Evolutionary conservation across 257 asterid genomes (phyloP).

Genomic region (Thymus mandschuricus): DNA sequence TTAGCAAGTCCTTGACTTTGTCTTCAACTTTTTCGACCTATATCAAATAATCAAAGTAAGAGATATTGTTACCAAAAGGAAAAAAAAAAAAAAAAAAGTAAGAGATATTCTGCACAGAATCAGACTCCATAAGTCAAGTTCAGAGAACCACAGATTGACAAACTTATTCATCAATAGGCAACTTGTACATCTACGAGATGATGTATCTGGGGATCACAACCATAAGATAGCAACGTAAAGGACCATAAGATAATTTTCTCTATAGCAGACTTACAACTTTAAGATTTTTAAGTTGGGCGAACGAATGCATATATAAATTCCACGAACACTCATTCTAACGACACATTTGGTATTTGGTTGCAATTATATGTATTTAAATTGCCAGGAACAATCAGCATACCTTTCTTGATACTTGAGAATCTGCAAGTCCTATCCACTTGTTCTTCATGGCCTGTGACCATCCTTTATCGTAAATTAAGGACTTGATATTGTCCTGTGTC

Average conservation of each 20-base stretch:
- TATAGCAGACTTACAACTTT: not conserved
- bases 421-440: slow-evolving; percentile 87
- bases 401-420: slow-evolving; percentile 75
- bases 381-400: slow-evolving; percentile 40
- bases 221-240: not conserved
- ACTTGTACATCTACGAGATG: not conserved
- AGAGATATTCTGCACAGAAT: not conserved
- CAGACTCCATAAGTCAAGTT: not conserved
- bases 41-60: slow-evolving; percentile 28
- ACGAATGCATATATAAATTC: not conserved
- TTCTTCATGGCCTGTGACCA: slow-evolving; percentile 86
- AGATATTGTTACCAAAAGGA: not conserved
- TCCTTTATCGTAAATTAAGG: slow-evolving; percentile 76
- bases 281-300: not conserved
- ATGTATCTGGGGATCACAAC: not conserved
- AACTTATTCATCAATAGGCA: not conserved
- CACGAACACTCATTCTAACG: not conserved
- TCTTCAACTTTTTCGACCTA: slow-evolving; percentile 79
- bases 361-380: slow-evolving; percentile 21
- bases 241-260: not conserved
- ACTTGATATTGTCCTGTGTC: slow-evolving; percentile 69
- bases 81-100: too few species aligned
- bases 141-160: not conserved
- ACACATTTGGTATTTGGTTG: slow-evolving; percentile 9
- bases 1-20: slow-evolving; percentile 64